These are phyloP conservation scores for Aspergillus thermomutatus DNA, from an alignment of 2,329 filamentous ascomycete species.

Conservation along the genomic window DNA sequence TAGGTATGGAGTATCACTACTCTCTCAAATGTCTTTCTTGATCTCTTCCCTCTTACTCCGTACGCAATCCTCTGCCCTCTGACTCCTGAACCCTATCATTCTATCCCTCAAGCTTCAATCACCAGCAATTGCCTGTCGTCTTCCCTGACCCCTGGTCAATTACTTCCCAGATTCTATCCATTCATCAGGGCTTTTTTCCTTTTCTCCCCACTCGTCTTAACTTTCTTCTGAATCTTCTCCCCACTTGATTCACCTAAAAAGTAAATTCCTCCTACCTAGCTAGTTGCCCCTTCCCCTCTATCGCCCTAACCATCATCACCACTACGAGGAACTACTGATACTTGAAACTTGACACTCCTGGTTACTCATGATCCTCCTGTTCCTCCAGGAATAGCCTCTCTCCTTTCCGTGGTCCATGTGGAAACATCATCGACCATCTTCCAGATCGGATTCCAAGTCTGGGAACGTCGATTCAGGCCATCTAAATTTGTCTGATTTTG, in stretches of 20 bases:
- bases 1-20: neutral
- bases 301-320: neutral
- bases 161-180: neutral
- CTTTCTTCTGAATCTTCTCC: slow-evolving; percentile 1
- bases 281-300: neutral
- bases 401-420: slow-evolving; percentile 32
- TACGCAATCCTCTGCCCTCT: slow-evolving; percentile 2
- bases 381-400: slow-evolving; percentile 10
- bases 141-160: slow-evolving; percentile 3
- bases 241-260: slow-evolving; percentile 5
- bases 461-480: slow-evolving; percentile 32
- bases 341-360: slow-evolving; percentile 11
- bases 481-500: slow-evolving; percentile 30
- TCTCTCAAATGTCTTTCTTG: slow-evolving; percentile 8
- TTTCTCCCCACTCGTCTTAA: neutral
- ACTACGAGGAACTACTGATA: neutral
- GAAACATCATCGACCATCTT: slow-evolving; percentile 37
- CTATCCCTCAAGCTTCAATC: slow-evolving; percentile 1
- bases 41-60: slow-evolving; percentile 11
- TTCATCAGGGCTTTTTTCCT: slow-evolving; percentile 8
- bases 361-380: slow-evolving; percentile 8
- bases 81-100: slow-evolving; percentile 5
- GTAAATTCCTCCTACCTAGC: neutral
- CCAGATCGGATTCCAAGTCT: slow-evolving; percentile 38
- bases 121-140: neutral